phyloP scores from a whole-genome alignment of 1,284 basidiomycete genomes.

The Blastosporella zonata region DNA sequence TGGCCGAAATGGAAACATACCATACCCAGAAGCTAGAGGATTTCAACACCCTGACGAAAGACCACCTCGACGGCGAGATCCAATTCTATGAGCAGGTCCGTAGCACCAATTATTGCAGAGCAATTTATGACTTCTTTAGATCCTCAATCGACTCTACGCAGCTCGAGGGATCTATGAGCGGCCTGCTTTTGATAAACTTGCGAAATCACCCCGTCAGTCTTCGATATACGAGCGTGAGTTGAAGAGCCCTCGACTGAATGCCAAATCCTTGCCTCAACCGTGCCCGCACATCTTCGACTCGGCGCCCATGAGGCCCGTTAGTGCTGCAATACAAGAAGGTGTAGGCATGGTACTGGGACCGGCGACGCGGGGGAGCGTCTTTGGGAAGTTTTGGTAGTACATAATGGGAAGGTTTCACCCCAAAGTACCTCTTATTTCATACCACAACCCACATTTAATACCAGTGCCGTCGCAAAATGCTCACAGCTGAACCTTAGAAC shows the following conservation, averaged over 20 bases:
- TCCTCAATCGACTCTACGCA: conserved; percentile 51
- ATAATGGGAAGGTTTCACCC: no score
- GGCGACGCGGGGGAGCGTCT: conserved; percentile 50
- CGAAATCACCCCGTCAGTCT: conserved; percentile 48
- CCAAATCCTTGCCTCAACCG: conserved; percentile 60
- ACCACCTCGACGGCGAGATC: conserved; percentile 77
- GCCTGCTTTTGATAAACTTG: conserved; percentile 44
- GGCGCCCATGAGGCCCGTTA: conserved; percentile 72
- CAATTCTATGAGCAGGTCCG: conserved; percentile 66
- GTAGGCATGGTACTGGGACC: conserved; percentile 59
- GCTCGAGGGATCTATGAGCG: conserved; percentile 54
- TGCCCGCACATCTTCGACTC: conserved; percentile 76
- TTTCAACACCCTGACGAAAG: conserved; percentile 54
- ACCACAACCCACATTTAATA: no score
- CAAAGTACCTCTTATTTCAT: no score
- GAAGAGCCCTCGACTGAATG: conserved; percentile 47
- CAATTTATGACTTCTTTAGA: conserved; percentile 28
- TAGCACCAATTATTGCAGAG: neutral
- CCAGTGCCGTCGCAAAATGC: no score
- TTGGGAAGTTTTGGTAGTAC: conserved; percentile 64
- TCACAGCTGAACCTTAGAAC: no score
- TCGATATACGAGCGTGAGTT: conserved; percentile 76
- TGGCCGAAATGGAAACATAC: conserved; percentile 84
- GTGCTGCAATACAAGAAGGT: conserved; percentile 68
- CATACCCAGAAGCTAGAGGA: conserved; percentile 74